Conservation (phyloP, 1,284 basidiomycete species). For the Cutaneotrichosporon mucoides region DNA sequence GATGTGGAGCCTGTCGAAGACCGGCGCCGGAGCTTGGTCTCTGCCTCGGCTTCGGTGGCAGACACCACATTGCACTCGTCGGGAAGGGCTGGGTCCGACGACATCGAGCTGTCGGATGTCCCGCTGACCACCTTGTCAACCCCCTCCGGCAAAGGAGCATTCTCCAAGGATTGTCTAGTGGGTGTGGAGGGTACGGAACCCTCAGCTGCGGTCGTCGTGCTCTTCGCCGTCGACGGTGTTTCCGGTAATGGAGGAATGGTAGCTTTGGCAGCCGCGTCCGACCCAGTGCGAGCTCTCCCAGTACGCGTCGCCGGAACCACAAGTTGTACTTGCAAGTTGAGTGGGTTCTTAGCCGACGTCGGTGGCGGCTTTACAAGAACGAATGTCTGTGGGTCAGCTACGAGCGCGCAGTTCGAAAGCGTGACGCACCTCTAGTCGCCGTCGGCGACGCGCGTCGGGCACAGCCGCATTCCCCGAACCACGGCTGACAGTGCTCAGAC, state of each 20-base stretch:
- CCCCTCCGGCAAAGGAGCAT: background rate
- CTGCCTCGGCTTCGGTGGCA: background rate
- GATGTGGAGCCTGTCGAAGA: slow-evolving; percentile 1
- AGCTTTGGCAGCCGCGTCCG: slow-evolving; percentile 1
- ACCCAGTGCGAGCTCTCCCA: slow-evolving; percentile 1
- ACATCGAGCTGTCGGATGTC: background rate
- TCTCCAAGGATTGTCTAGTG: slow-evolving; percentile 10
- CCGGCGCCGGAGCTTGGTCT: background rate
- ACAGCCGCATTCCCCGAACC: background rate
- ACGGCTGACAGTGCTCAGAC: slow-evolving; percentile 4
- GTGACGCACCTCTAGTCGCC: slow-evolving; percentile 6
- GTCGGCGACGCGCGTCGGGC: slow-evolving; percentile 1
- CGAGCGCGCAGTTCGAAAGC: background rate
- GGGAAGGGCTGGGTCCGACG: background rate
- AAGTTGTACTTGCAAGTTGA: slow-evolving; percentile 91
- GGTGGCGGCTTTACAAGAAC: slow-evolving; percentile 48
- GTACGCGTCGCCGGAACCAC: slow-evolving; percentile 50
- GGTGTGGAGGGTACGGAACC: slow-evolving; percentile 9
- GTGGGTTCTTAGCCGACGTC: slow-evolving; percentile 78
- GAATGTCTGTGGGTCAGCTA: slow-evolving; percentile 60
- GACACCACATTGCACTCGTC: background rate
- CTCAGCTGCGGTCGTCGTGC: background rate
- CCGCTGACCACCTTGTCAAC: background rate
- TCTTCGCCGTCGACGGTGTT: background rate
- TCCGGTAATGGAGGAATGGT: background rate